phyloP scores from a whole-genome alignment of 192 early-diverging fungal species.

The Podochytrium sp. region DNA sequence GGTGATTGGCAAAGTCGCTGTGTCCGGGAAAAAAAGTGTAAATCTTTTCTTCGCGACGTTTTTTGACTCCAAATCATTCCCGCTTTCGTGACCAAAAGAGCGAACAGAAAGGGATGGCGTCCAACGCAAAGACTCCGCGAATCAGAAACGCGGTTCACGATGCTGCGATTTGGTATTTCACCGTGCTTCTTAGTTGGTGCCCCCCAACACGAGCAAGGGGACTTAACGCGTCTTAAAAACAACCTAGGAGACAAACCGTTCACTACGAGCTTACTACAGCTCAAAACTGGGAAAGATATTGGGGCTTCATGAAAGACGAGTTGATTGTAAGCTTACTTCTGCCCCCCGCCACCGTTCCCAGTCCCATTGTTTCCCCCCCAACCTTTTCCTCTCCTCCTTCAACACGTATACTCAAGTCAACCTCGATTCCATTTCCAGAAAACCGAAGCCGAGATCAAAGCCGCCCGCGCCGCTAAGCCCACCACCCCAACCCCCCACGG shows the following conservation, averaged over 20 bases:
- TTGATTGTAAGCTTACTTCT: slow-evolving; percentile 35
- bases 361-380: background rate
- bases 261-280: slow-evolving; percentile 54
- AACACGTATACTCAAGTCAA: background rate
- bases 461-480: background rate
- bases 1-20: no score
- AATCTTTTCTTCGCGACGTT: no score
- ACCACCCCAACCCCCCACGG: background rate
- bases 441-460: slow-evolving; percentile 14
- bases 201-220: background rate
- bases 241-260: slow-evolving; percentile 54
- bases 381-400: background rate
- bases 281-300: slow-evolving; percentile 52
- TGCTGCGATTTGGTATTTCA: slow-evolving; percentile 52
- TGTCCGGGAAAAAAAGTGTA: no score
- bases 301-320: slow-evolving; percentile 58
- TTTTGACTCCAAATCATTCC: no score
- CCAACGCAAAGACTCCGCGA: slow-evolving; percentile 18
- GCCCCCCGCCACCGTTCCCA: no score
- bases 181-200: background rate
- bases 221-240: background rate
- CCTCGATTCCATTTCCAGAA: background rate
- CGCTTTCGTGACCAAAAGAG: no score
- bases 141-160: slow-evolving; percentile 52
- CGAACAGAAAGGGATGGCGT: slow-evolving; percentile 7